A percentile compares a stretch with the other conserved stretches of the same genome.
Conservation (phyloP, 2,329 filamentous ascomycete genomes). For the Shiraia bambusicola region DNA sequence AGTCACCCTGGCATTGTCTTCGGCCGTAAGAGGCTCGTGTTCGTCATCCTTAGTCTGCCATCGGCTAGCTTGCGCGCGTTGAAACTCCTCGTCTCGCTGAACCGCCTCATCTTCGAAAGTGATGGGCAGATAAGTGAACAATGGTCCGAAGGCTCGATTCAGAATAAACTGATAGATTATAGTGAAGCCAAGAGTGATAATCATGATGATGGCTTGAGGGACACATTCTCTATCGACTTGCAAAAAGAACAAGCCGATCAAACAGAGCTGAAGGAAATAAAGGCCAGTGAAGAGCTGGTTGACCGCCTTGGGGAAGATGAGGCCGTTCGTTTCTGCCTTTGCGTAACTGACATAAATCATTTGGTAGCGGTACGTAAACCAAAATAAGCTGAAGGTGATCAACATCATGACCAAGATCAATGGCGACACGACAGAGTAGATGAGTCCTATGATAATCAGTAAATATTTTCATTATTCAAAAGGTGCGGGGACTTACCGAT, state of each 20-base stretch:
- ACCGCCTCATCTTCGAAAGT: constrained; percentile 95
- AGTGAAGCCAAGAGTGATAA: constrained; percentile 71
- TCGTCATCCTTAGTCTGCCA: constrained; percentile 61
- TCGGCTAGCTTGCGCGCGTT: constrained; percentile 71
- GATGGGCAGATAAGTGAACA: constrained; percentile 87
- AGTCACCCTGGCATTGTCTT: constrained; percentile 33
- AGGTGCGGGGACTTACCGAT: constrained; percentile 59
- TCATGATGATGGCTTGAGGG: constrained; percentile 82
- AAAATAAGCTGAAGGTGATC: constrained; percentile 86
- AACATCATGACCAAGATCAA: constrained; percentile 92
- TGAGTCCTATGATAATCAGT: constrained; percentile 53
- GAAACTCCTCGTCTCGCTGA: constrained; percentile 85
- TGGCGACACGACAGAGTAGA: constrained; percentile 87
- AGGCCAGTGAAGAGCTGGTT: constrained; percentile 94
- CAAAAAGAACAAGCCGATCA: constrained; percentile 88
- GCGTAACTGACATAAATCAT: constrained; percentile 94
- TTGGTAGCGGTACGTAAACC: constrained; percentile 94
- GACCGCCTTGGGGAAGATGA: constrained; percentile 88
- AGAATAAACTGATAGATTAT: constrained; percentile 75
- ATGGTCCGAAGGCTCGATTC: constrained; percentile 78
- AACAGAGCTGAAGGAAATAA: constrained; percentile 89
- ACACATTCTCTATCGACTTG: constrained; percentile 66
- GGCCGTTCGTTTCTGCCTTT: constrained; percentile 84
- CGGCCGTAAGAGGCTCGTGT: constrained; percentile 42
- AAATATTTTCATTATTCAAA: constrained; percentile 1